Percentiles rank a stretch among this genome's conserved stretches.
Conservation (phyloP, 1,284 basidiomycete species). For the Sporisorium iseilematis-ciliati region DNA sequence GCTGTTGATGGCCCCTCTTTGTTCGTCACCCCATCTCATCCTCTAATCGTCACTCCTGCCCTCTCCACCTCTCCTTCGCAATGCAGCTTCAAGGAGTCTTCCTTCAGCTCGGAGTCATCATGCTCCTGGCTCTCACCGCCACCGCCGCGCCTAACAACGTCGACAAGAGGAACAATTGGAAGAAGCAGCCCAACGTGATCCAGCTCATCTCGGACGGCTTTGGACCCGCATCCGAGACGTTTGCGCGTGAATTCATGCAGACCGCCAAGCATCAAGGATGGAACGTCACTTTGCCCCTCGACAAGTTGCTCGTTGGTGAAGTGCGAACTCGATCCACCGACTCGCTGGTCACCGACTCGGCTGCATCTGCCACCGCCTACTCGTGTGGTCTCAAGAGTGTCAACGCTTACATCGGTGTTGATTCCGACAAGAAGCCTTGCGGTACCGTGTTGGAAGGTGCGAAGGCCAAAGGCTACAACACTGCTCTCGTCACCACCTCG, state of each 20-base stretch:
- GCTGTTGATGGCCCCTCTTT: too few relatives aligned
- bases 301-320: slow-evolving; percentile 65
- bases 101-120: slow-evolving; percentile 34
- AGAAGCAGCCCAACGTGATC: slow-evolving; percentile 52
- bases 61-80: not conserved
- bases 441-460: slow-evolving; percentile 69
- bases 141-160: slow-evolving; percentile 39
- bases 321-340: slow-evolving; percentile 66
- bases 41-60: not conserved
- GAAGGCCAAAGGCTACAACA: slow-evolving; percentile 65
- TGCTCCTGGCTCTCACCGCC: slow-evolving; percentile 39
- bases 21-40: not conserved
- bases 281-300: slow-evolving; percentile 61
- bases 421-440: slow-evolving; percentile 66
- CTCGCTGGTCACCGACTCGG: slow-evolving; percentile 69
- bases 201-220: slow-evolving; percentile 67
- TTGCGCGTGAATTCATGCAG: slow-evolving; percentile 65
- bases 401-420: slow-evolving; percentile 68
- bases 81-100: slow-evolving; percentile 47
- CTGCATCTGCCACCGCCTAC: slow-evolving; percentile 68
- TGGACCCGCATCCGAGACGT: slow-evolving; percentile 68
- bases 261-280: slow-evolving; percentile 43
- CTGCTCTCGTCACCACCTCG: slow-evolving; percentile 66
- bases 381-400: slow-evolving; percentile 65
- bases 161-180: slow-evolving; percentile 18